phyloP scores from a whole-genome alignment of 78 protist species.

The Paulinella micropora region DNA sequence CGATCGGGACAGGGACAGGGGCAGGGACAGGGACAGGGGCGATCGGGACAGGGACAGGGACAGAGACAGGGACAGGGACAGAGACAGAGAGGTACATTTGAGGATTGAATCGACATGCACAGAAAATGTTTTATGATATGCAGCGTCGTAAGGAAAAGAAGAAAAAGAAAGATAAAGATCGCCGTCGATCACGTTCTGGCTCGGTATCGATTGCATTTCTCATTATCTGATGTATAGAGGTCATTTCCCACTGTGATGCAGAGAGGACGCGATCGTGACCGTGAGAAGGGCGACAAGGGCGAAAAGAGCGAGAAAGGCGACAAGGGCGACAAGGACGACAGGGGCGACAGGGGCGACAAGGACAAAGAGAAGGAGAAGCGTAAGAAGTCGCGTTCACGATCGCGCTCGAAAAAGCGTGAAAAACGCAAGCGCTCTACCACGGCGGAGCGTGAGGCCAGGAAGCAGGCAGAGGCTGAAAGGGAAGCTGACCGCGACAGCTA shows the following conservation, averaged over 20 bases:
- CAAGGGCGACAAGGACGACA: not conserved
- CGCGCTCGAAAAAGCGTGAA: not conserved
- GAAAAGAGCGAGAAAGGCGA: not conserved
- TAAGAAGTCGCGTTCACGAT: not conserved
- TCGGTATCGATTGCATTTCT: not conserved
- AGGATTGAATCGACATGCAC: not conserved
- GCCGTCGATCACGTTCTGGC: too few species aligned
- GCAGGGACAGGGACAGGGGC: not conserved
- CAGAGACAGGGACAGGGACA: not conserved
- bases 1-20: not conserved
- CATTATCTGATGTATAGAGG: not conserved
- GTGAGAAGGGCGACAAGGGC: not conserved
- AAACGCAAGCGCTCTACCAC: not conserved
- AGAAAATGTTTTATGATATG: not conserved
- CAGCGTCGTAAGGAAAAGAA: too few species aligned
- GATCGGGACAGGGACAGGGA: not conserved
- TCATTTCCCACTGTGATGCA: too few species aligned
- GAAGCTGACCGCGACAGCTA: not conserved
- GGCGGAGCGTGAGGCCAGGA: not conserved
- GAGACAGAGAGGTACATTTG: not conserved
- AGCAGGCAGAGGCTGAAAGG: not conserved
- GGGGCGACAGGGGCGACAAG: not conserved
- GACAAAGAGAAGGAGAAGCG: not conserved
- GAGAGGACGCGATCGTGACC: slow-evolving; percentile 7
- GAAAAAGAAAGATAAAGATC: too few species aligned